phyloP scores from a whole-genome alignment of 2,329 filamentous ascomycete genomes.

The Verticillium nubilum region DNA sequence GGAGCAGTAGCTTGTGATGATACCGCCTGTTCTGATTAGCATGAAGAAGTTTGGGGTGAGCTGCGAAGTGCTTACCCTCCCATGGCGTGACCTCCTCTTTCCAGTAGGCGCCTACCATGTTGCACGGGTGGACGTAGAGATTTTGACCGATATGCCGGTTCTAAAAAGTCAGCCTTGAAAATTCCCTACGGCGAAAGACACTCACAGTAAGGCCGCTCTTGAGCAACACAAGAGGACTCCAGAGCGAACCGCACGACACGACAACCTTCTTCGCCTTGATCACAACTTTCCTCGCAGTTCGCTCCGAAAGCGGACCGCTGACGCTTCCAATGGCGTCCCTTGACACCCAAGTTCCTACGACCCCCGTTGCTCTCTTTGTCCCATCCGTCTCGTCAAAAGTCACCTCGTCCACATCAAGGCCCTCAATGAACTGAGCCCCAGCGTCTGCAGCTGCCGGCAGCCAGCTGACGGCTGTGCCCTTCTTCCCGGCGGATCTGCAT shows the following conservation, averaged over 20 bases:
- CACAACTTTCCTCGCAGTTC: slow-evolving; percentile 54
- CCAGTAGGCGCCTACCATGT: slow-evolving; percentile 54
- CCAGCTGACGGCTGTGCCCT: slow-evolving; percentile 71
- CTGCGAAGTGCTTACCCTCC: slow-evolving; percentile 39
- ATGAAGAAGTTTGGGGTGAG: background rate
- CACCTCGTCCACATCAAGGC: slow-evolving; percentile 66
- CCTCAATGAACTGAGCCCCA: slow-evolving; percentile 79
- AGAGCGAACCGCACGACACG: slow-evolving; percentile 69
- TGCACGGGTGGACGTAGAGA: slow-evolving; percentile 74
- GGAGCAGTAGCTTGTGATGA: slow-evolving; percentile 71
- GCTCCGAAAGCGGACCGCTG: slow-evolving; percentile 39
- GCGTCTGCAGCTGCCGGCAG: slow-evolving; percentile 73
- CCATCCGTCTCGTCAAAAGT: slow-evolving; percentile 53
- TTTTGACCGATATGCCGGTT: slow-evolving; percentile 80
- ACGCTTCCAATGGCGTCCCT: slow-evolving; percentile 59
- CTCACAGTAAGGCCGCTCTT: slow-evolving; percentile 69
- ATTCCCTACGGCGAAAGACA: background rate
- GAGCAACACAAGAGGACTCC: slow-evolving; percentile 69
- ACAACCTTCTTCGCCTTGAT: slow-evolving; percentile 79
- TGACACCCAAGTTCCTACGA: slow-evolving; percentile 71
- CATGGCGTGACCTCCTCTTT: slow-evolving; percentile 65
- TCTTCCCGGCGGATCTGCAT: slow-evolving; percentile 66
- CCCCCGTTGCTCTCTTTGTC: slow-evolving; percentile 58
- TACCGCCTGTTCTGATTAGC: slow-evolving; percentile 50
- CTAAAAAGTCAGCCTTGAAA: slow-evolving; percentile 20